Conservation (phyloP, 2,329 filamentous ascomycete species). For the Pseudocercospora crystallina region DNA sequence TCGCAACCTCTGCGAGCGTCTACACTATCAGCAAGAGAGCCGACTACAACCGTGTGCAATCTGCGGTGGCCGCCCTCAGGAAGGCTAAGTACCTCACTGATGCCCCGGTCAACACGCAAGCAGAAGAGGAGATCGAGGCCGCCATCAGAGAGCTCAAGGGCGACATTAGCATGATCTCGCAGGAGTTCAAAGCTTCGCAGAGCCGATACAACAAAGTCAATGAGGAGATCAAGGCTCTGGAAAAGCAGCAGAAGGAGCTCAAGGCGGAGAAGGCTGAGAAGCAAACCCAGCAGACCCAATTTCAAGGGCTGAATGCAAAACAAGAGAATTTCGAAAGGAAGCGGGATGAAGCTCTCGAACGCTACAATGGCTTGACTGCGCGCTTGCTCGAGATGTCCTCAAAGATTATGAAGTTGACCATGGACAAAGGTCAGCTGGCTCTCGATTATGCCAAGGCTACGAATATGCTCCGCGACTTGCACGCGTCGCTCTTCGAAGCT, state of each 20-base stretch:
- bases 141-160: constrained; percentile 46
- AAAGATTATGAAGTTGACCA: constrained; percentile 25
- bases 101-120: constrained; percentile 68
- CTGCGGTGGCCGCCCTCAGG: constrained; percentile 63
- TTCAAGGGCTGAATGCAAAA: constrained; percentile 67
- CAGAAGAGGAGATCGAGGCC: constrained; percentile 60
- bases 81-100: constrained; percentile 72
- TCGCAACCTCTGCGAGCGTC: constrained; percentile 65
- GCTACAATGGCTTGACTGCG: too few relatives aligned
- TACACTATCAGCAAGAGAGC: constrained; percentile 68
- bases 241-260: constrained; percentile 42
- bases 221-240: constrained; percentile 31
- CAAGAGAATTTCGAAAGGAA: constrained; percentile 62
- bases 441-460: constrained; percentile 62
- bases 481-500: constrained; percentile 66
- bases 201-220: constrained; percentile 25
- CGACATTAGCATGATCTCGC: constrained; percentile 41
- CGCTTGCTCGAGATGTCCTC: constrained; percentile 47
- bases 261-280: constrained; percentile 40
- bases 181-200: constrained; percentile 34
- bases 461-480: constrained; percentile 59
- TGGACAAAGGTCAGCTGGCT: constrained; percentile 41
- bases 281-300: constrained; percentile 63
- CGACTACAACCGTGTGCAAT: constrained; percentile 76
- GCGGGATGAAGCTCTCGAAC: too few relatives aligned